Evolutionary conservation across 192 early-diverging fungal genomes (phyloP), one percentile per base, ranked within the genome.

Genomic region (Mortierella alpina): DNA sequence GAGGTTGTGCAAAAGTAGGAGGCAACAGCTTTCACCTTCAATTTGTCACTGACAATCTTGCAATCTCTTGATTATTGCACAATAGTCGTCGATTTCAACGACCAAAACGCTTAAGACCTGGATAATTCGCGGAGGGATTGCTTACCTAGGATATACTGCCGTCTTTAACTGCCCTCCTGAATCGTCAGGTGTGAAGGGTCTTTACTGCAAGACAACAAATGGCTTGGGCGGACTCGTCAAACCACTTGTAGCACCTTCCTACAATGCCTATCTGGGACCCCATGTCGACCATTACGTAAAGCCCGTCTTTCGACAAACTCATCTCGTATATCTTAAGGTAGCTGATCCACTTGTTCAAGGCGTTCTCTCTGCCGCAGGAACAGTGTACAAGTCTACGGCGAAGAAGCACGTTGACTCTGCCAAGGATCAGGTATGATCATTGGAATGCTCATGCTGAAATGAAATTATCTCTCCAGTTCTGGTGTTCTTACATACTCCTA

Each of bases 361-460:
- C 7, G 59, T 59, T 4, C 13, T 72, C 13, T 79, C 76, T 11
- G 69, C 63, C 20, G 76, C 59, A 0, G 69, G 69, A 20, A 49
- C 49, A 13, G 69, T 79, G 6, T 79, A 79, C 59, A 57, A 63
- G 41, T 60, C 69, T 11, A 72, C 76, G 0, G 76, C 76, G 20
- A 79, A 79, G 51, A 79, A 79, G 46, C 76, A 79, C 52, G 76
- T 79, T 10, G 76, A 79, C 39, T 66, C 68, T 7, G 76, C 64
- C 7, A 79, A 72, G 51, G 76, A 72, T 0, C 68, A 72, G 69
- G 76, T 79, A 77, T 6, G 44, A 8, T 39, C 22, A 40, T 45
- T 45, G 18, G 7, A 47, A 51, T 18, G 10, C 13, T 48, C 14
- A 42, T 17, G 12, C 18, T 31, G 11, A 4, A 10, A 14, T 22